phyloP scores from a whole-genome alignment of 805 yeast species.

The Ogataea sp. region DNA sequence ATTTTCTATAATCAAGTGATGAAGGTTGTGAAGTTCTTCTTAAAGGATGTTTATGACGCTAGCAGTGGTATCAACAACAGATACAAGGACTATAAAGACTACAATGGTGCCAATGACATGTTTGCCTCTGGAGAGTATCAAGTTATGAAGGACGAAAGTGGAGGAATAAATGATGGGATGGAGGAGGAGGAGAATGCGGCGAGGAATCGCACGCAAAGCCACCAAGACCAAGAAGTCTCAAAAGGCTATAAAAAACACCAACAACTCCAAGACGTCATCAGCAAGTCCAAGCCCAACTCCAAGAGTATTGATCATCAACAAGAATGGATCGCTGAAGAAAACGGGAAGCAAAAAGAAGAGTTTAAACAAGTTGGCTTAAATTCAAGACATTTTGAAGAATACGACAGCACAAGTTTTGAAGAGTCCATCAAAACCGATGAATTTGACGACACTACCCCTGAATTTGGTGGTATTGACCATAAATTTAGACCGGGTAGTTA shows the following conservation, averaged over 20 bases:
- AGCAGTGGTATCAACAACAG: slow-evolving; percentile 16
- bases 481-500: neutral
- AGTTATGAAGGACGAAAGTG: slow-evolving; percentile 12
- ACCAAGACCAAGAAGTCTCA: neutral
- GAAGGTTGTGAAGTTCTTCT: slow-evolving; percentile 1
- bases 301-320: neutral
- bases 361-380: no score
- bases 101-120: neutral
- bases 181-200: slow-evolving; percentile 6
- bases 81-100: slow-evolving; percentile 14
- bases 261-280: neutral
- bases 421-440: no score
- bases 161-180: slow-evolving; percentile 16
- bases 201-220: slow-evolving; percentile 2
- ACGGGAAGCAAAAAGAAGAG: neutral
- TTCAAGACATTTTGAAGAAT: no score
- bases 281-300: neutral
- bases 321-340: neutral
- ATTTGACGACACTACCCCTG: neutral
- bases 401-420: neutral
- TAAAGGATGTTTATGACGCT: slow-evolving; percentile 15
- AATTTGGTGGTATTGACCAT: neutral
- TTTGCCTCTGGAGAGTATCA: neutral
- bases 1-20: slow-evolving; percentile 2
- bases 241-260: neutral